Conservation (phyloP, 768 basidiomycete species). For the Psilocybe cubensis region DNA sequence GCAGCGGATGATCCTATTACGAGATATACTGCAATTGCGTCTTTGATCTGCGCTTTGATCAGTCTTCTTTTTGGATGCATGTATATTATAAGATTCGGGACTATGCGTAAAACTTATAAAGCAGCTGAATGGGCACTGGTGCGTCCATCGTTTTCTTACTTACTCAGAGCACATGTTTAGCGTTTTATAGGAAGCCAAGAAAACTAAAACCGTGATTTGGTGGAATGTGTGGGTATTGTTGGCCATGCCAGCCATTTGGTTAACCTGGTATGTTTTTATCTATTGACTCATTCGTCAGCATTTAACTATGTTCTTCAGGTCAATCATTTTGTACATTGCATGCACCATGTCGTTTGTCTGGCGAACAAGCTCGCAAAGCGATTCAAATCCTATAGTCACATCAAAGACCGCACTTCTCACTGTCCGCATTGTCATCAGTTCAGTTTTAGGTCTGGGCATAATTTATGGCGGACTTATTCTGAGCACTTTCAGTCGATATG, state of each 20-base stretch:
- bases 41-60: slow-evolving; percentile 59
- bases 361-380: slow-evolving; percentile 16
- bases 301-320: slow-evolving; percentile 15
- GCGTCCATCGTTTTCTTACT: not conserved
- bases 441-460: slow-evolving; percentile 52
- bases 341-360: slow-evolving; percentile 32
- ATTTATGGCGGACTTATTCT: slow-evolving; percentile 56
- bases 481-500: slow-evolving; percentile 57
- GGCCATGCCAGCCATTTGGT: slow-evolving; percentile 63
- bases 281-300: not conserved
- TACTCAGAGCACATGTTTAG: not conserved
- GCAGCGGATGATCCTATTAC: slow-evolving; percentile 54
- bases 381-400: not conserved
- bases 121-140: slow-evolving; percentile 59
- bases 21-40: slow-evolving; percentile 56
- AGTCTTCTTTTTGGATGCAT: slow-evolving; percentile 64
- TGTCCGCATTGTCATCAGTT: slow-evolving; percentile 48
- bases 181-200: slow-evolving; percentile 48
- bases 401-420: slow-evolving; percentile 20
- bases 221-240: slow-evolving; percentile 72
- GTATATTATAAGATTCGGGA: slow-evolving; percentile 63
- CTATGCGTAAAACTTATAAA: slow-evolving; percentile 64
- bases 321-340: slow-evolving; percentile 27
- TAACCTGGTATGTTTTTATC: slow-evolving; percentile 48
- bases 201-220: slow-evolving; percentile 23